phyloP scores from a whole-genome alignment of 2,329 filamentous ascomycete genomes.

The Aspergillus sp. region DNA sequence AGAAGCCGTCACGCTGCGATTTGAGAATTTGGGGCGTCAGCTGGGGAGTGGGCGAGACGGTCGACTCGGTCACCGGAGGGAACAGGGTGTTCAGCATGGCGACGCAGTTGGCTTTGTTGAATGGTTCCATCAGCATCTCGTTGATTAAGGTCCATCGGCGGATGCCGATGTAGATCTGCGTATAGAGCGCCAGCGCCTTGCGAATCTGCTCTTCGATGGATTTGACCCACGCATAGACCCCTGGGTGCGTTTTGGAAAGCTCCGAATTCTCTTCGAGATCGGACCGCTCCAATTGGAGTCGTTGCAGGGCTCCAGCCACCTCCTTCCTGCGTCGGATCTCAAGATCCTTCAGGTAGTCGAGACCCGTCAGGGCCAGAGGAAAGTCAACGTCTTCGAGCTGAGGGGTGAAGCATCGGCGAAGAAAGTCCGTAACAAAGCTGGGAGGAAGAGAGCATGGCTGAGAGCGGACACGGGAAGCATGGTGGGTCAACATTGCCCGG shows the following conservation, averaged over 20 bases:
- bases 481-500: slow-evolving; percentile 43
- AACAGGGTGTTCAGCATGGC: slow-evolving; percentile 69
- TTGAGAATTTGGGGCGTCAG: slow-evolving; percentile 53
- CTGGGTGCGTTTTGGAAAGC: slow-evolving; percentile 52
- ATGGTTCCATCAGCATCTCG: slow-evolving; percentile 61
- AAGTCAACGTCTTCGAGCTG: slow-evolving; percentile 62
- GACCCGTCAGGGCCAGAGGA: slow-evolving; percentile 62
- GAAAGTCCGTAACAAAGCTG: slow-evolving; percentile 61
- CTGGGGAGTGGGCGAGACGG: slow-evolving; percentile 49
- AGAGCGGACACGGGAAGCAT: slow-evolving; percentile 58
- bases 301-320: slow-evolving; percentile 53
- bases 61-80: slow-evolving; percentile 52
- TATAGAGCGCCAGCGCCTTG: slow-evolving; percentile 57
- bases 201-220: slow-evolving; percentile 51
- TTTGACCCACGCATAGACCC: slow-evolving; percentile 56
- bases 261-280: slow-evolving; percentile 50
- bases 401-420: slow-evolving; percentile 58
- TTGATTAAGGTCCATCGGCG: slow-evolving; percentile 67
- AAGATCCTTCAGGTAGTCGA: slow-evolving; percentile 66
- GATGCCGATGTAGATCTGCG: slow-evolving; percentile 60
- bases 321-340: slow-evolving; percentile 61
- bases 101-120: slow-evolving; percentile 65
- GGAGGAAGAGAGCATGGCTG: slow-evolving; percentile 64
- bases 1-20: slow-evolving; percentile 61
- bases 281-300: slow-evolving; percentile 52